Conservation (phyloP, 1,139 yeast species). For the Scheffersomyces lignicola region DNA sequence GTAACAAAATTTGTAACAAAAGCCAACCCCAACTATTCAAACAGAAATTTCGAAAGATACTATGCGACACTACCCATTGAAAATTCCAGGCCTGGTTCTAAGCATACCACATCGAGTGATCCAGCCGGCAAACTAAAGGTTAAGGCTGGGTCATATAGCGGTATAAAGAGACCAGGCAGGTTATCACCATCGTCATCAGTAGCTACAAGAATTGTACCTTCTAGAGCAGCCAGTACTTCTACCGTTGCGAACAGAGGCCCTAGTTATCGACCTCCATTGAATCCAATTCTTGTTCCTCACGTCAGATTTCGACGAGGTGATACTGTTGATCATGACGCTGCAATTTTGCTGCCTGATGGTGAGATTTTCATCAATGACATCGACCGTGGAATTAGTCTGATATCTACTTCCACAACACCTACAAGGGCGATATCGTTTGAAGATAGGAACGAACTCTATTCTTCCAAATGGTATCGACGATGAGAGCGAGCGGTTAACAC, state of each 20-base stretch:
- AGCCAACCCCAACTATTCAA: background rate
- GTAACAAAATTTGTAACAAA: background rate
- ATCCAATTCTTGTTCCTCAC: too few relatives aligned
- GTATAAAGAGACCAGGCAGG: slow-evolving; percentile 2
- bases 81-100: too few relatives aligned
- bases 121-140: slow-evolving; percentile 4
- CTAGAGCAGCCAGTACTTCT: too few relatives aligned
- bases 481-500: background rate
- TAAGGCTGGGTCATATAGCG: background rate
- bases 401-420: background rate
- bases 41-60: too few relatives aligned
- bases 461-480: slow-evolving; percentile 2
- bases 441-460: background rate
- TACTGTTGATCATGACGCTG: too few relatives aligned
- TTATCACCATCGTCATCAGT: slow-evolving; percentile 1
- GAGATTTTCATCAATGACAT: too few relatives aligned
- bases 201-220: too few relatives aligned
- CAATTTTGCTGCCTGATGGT: too few relatives aligned
- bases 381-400: too few relatives aligned
- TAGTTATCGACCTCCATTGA: too few relatives aligned
- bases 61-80: background rate
- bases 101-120: background rate
- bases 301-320: too few relatives aligned
- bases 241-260: too few relatives aligned
- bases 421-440: background rate